Conservation (phyloP, 169 alveolate genomes). For the Plasmodium gonderi region DNA sequence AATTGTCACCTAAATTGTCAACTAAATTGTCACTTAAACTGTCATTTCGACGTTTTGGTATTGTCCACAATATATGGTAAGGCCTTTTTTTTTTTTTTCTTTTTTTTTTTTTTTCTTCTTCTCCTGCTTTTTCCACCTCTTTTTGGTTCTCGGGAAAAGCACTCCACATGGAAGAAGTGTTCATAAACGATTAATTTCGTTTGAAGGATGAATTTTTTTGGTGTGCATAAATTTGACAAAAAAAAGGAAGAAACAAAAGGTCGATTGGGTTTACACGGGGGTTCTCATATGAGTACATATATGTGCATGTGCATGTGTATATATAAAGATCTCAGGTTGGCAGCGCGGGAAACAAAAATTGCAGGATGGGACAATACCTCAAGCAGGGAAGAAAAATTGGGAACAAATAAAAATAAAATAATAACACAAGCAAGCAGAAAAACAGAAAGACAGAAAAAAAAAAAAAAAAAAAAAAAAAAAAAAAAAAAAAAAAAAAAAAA, state of each 20-base stretch:
- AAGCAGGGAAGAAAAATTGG: neutral
- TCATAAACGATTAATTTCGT: neutral
- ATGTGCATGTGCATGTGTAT: too few relatives aligned
- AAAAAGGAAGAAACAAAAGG: too few relatives aligned
- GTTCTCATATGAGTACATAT: too few relatives aligned
- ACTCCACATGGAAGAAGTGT: too few relatives aligned
- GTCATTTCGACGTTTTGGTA: too few relatives aligned
- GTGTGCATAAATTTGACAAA: too few relatives aligned
- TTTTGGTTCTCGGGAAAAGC: too few relatives aligned
- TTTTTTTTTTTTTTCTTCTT: neutral
- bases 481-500: neutral
- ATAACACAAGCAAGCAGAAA: neutral
- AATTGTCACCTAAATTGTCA: too few relatives aligned
- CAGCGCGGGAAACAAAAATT: constrained; percentile 2
- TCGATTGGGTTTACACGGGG: too few relatives aligned
- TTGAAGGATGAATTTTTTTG: neutral
- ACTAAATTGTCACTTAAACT: too few relatives aligned
- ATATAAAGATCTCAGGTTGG: too few relatives aligned
- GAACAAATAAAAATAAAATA: neutral
- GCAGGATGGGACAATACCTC: neutral
- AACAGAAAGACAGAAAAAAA: neutral
- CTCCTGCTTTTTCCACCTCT: neutral
- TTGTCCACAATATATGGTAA: too few relatives aligned
- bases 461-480: neutral
- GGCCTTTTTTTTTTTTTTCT: neutral